Evolutionary conservation across 768 basidiomycete genomes (phyloP).

Genomic region (Lentinula sp.): DNA sequence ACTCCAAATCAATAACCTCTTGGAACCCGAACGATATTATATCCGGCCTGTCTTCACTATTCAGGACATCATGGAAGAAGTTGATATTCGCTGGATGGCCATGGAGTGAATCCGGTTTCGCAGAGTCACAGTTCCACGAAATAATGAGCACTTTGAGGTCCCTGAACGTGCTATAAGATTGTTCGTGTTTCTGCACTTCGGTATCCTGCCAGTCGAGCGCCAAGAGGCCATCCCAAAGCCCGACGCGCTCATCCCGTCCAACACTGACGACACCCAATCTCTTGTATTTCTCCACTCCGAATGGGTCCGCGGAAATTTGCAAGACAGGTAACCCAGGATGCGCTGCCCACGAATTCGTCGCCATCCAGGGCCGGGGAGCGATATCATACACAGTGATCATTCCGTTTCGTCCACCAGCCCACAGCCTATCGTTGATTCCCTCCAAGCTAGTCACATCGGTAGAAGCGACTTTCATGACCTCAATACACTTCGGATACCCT

Average conservation of each 20-base stretch:
- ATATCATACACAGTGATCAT: conserved; percentile 80
- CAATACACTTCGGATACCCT: conserved; percentile 44
- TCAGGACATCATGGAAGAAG: conserved; percentile 76
- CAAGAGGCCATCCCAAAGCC: conserved; percentile 88
- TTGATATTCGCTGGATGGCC: conserved; percentile 65
- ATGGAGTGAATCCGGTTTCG: conserved; percentile 67
- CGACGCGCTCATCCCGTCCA: conserved; percentile 66
- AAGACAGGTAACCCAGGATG: conserved; percentile 58
- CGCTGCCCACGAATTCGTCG: conserved; percentile 85
- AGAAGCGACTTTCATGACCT: conserved; percentile 72
- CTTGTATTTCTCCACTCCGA: conserved; percentile 60
- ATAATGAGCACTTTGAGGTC: conserved; percentile 72
- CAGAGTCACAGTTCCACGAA: conserved; percentile 92
- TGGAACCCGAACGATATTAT: conserved; percentile 94
- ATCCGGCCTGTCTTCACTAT: conserved; percentile 71
- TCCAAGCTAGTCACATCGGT: conserved; percentile 81
- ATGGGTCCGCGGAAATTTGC: conserved; percentile 63
- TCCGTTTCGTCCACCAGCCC: conserved; percentile 85
- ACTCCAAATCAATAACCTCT: conserved; percentile 94
- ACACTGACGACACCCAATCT: conserved; percentile 68
- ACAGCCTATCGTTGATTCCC: conserved; percentile 78
- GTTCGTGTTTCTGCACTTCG: conserved; percentile 19
- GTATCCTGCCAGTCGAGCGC: conserved; percentile 63
- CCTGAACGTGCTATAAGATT: conserved; percentile 73
- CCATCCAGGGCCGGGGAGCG: conserved; percentile 67